Conservation (phyloP, 352 stramenopile genomes). For the Globisporangium viniferum region DNA sequence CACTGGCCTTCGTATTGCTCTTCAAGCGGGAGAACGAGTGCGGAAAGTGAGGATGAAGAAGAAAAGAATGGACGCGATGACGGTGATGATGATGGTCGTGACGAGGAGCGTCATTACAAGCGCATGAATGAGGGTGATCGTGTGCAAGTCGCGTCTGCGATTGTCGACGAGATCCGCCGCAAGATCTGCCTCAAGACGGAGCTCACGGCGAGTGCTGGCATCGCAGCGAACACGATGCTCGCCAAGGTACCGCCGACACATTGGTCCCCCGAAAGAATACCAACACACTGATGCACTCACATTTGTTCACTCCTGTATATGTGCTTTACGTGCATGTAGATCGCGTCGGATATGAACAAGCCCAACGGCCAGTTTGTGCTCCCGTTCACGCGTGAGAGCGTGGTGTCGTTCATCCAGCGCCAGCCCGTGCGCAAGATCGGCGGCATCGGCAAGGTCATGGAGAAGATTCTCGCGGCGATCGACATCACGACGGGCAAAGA, state of each 20-base stretch:
- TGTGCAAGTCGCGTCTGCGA: constrained; percentile 39
- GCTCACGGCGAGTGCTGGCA: constrained; percentile 92
- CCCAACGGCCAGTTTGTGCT: constrained; percentile 95
- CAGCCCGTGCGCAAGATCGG: constrained; percentile 91
- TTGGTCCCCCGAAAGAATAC: background rate
- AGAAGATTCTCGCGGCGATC: constrained; percentile 89
- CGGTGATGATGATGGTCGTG: constrained; percentile 12
- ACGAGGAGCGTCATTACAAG: background rate
- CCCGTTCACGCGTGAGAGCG: constrained; percentile 56
- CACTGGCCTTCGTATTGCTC: constrained; percentile 52
- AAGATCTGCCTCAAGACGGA: constrained; percentile 84
- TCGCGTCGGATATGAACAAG: constrained; percentile 96
- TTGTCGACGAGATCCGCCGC: constrained; percentile 83
- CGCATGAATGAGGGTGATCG: constrained; percentile 15
- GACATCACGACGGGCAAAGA: constrained; percentile 85
- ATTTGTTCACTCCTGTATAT: background rate
- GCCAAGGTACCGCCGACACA: constrained; percentile 74
- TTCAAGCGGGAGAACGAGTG: constrained; percentile 2
- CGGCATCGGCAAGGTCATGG: constrained; percentile 95
- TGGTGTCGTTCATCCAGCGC: constrained; percentile 88
- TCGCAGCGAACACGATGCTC: constrained; percentile 90
- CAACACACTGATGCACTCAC: background rate
- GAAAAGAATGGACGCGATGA: constrained; percentile 4
- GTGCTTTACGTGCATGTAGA: constrained; percentile 29
- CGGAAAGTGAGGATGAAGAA: background rate